Percentiles rank a stretch among this genome's conserved stretches.
Conservation (phyloP, 2,329 filamentous ascomycete genomes). For the Neofusicoccum ribis region DNA sequence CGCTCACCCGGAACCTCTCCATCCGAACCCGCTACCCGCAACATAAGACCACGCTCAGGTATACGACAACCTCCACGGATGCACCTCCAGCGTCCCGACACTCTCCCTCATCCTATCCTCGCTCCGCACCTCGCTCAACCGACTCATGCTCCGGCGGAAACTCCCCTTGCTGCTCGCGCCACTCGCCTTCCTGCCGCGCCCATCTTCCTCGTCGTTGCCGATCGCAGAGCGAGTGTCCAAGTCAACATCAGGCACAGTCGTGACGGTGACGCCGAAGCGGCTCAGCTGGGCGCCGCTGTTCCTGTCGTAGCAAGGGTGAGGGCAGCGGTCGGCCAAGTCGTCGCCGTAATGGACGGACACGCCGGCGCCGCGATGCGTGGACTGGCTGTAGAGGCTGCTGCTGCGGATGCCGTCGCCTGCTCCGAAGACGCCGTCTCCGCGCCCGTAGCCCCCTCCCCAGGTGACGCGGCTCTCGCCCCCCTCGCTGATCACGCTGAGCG, state of each 20-base stretch:
- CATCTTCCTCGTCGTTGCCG: neutral
- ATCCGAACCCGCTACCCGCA: no score
- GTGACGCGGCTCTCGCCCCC: no score
- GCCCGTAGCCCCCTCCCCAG: no score
- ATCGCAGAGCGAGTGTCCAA: neutral
- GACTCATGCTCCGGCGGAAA: neutral
- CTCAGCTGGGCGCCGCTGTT: neutral
- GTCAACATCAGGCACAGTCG: neutral
- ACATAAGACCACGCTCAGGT: neutral
- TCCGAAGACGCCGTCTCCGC: no score
- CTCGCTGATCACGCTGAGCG: no score
- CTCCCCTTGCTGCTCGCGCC: neutral
- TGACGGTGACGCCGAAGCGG: neutral
- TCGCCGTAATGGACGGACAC: neutral
- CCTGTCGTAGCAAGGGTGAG: neutral
- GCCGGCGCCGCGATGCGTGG: no score
- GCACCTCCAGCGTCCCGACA: neutral
- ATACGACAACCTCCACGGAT: constrained; percentile 1
- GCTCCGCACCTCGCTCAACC: neutral
- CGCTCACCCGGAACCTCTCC: no score
- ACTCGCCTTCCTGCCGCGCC: no score
- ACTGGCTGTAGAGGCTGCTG: no score
- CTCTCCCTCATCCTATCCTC: neutral
- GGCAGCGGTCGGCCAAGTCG: neutral
- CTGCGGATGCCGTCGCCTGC: no score